A percentile compares a stretch with the other conserved stretches of the same genome.
Evolutionary conservation across 345 rosid species (phyloP).

Genomic region (Erucastrum elatum): DNA sequence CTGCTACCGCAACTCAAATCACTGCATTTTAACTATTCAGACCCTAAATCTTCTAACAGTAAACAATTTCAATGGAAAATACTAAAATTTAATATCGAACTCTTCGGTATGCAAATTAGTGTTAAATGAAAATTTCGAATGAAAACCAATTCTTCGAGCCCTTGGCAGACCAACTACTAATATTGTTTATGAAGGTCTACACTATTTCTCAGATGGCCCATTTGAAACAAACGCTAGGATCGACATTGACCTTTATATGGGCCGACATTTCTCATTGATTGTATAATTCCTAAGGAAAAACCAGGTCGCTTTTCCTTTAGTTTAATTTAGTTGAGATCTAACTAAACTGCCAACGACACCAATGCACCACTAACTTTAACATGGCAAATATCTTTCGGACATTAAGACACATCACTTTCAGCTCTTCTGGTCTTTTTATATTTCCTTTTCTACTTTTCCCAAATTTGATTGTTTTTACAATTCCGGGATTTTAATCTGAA

Average conservation of each 20-base stretch:
- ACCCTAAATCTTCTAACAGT: too few species aligned
- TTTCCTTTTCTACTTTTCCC: background rate
- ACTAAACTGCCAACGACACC: slow-evolving; percentile 10
- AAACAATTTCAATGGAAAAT: too few species aligned
- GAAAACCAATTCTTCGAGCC: background rate
- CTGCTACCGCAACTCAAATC: too few species aligned
- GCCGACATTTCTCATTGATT: slow-evolving; percentile 14
- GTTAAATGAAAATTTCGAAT: too few species aligned
- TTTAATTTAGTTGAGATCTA: slow-evolving; percentile 12
- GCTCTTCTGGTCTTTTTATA: slow-evolving; percentile 8
- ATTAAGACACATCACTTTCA: slow-evolving; percentile 27
- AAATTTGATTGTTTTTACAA: background rate
- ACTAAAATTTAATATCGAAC: too few species aligned
- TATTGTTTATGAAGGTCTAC: slow-evolving; percentile 15
- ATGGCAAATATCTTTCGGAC: slow-evolving; percentile 17
- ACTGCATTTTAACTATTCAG: too few species aligned
- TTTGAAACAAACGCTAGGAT: slow-evolving; percentile 6
- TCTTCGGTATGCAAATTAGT: too few species aligned
- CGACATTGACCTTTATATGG: slow-evolving; percentile 18
- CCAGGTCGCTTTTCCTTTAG: background rate
- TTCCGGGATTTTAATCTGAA: background rate
- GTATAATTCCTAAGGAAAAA: background rate
- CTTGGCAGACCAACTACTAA: background rate
- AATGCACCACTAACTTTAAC: background rate
- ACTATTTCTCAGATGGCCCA: slow-evolving; percentile 27